These are phyloP conservation scores for Penicillium thymicola DNA, from an alignment of 2,329 filamentous ascomycete genomes.

Conservation along the genomic window DNA sequence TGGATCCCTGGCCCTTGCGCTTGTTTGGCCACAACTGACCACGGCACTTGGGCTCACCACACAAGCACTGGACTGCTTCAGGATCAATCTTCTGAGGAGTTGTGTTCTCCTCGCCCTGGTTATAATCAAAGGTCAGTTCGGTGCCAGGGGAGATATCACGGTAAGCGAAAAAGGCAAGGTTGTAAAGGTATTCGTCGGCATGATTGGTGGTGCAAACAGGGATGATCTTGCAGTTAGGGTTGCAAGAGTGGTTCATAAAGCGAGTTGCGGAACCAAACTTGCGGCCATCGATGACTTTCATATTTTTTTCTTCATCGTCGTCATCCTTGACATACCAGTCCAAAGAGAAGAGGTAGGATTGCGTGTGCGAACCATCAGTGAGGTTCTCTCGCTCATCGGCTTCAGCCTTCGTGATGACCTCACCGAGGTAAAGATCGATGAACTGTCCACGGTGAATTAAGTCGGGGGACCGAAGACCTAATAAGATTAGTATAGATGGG, in stretches of 20 bases:
- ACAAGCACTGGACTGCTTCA: slow-evolving; percentile 42
- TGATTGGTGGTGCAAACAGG: slow-evolving; percentile 41
- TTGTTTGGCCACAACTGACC: slow-evolving; percentile 44
- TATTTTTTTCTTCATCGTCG: slow-evolving; percentile 22
- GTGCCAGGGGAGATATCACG: slow-evolving; percentile 40
- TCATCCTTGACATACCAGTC: slow-evolving; percentile 34
- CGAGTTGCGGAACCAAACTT: slow-evolving; percentile 43
- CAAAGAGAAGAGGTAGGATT: slow-evolving; percentile 44
- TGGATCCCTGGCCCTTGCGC: slow-evolving; percentile 29
- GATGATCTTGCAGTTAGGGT: slow-evolving; percentile 47
- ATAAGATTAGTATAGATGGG: slow-evolving; percentile 3
- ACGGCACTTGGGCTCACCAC: slow-evolving; percentile 44
- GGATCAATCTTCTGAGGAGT: slow-evolving; percentile 30
- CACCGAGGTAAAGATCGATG: slow-evolving; percentile 46
- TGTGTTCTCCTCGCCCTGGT: slow-evolving; percentile 29
- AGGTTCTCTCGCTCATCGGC: slow-evolving; percentile 39
- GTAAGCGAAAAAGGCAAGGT: slow-evolving; percentile 48
- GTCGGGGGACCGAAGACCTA: slow-evolving; percentile 41
- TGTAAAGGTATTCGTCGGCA: slow-evolving; percentile 42
- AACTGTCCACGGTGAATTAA: slow-evolving; percentile 43
- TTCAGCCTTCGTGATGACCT: slow-evolving; percentile 39
- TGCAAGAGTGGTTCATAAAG: slow-evolving; percentile 50
- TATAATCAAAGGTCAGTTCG: slow-evolving; percentile 50
- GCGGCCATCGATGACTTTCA: slow-evolving; percentile 45
- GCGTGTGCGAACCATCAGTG: slow-evolving; percentile 19